These are phyloP conservation scores for Paramyrothecium sp. DNA, from an alignment of 2,329 filamentous ascomycete species.

Conservation along the genomic window DNA sequence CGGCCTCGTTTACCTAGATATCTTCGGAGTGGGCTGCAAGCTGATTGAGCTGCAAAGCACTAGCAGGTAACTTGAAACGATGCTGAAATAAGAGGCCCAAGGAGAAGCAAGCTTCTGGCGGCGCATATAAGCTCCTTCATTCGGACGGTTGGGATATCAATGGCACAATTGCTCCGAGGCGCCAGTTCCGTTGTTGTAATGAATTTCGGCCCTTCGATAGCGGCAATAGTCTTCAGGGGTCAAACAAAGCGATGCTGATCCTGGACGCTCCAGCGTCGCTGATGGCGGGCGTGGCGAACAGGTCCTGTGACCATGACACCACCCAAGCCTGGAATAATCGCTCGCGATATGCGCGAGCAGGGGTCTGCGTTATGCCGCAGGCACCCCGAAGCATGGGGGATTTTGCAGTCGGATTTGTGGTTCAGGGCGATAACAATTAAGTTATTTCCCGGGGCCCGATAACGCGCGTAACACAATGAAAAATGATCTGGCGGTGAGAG, in stretches of 20 bases:
- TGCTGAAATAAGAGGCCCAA: no score
- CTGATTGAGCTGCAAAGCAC: no score
- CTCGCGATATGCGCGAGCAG: not conserved
- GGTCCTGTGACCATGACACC: slow-evolving; percentile 7
- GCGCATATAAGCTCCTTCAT: no score
- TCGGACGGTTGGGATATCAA: no score
- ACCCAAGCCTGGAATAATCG: not conserved
- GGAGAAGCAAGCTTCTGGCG: no score
- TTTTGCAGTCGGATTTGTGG: not conserved
- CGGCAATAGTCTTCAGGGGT: not conserved
- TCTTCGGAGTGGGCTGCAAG: no score
- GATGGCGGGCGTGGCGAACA: slow-evolving; percentile 7
- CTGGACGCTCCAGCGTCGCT: slow-evolving; percentile 3
- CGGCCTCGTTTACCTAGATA: no score
- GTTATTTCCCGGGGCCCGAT: not conserved
- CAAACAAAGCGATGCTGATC: not conserved
- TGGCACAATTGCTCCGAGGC: no score
- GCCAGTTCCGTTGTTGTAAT: not conserved
- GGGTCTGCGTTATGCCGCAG: not conserved
- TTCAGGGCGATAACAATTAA: not conserved
- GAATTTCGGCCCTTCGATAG: not conserved
- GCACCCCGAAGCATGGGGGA: not conserved
- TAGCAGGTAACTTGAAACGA: no score
- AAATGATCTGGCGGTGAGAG: not conserved
- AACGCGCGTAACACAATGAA: not conserved